These are phyloP conservation scores for Magnusiomyces sp. DNA, from an alignment of 1,139 yeast species.

Conservation along the genomic window DNA sequence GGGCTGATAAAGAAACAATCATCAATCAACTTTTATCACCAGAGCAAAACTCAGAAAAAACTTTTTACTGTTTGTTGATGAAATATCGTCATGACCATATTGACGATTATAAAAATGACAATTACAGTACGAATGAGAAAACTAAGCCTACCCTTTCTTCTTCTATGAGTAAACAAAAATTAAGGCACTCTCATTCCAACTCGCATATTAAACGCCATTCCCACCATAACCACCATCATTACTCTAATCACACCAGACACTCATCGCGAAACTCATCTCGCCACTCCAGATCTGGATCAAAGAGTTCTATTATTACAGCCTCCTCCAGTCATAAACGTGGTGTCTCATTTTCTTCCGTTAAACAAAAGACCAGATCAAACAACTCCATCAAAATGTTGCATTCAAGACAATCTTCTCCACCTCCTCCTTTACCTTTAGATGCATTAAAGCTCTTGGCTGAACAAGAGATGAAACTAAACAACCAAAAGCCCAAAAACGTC, in stretches of 20 bases:
- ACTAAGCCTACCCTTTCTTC: too few species aligned
- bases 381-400: constrained; percentile 1
- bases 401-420: constrained; percentile 6
- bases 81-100: constrained; percentile 76
- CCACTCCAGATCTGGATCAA: constrained; percentile 6
- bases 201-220: background rate
- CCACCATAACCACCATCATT: constrained; percentile 1
- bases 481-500: background rate
- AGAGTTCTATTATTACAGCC: constrained; percentile 6
- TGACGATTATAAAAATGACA: constrained; percentile 12
- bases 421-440: constrained; percentile 13
- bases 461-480: background rate
- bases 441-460: constrained; percentile 4
- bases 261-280: constrained; percentile 2
- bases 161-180: background rate
- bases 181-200: background rate
- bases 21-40: constrained; percentile 50
- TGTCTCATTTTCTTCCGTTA: constrained; percentile 5
- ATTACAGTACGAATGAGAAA: background rate
- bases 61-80: constrained; percentile 74
- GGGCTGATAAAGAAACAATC: constrained; percentile 57
- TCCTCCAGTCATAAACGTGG: constrained; percentile 7
- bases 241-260: constrained; percentile 8
- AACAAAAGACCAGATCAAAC: constrained; percentile 4
- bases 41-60: constrained; percentile 71